phyloP scores from a whole-genome alignment of 75 land plant genomes.

The Sequoia sempervirens region DNA sequence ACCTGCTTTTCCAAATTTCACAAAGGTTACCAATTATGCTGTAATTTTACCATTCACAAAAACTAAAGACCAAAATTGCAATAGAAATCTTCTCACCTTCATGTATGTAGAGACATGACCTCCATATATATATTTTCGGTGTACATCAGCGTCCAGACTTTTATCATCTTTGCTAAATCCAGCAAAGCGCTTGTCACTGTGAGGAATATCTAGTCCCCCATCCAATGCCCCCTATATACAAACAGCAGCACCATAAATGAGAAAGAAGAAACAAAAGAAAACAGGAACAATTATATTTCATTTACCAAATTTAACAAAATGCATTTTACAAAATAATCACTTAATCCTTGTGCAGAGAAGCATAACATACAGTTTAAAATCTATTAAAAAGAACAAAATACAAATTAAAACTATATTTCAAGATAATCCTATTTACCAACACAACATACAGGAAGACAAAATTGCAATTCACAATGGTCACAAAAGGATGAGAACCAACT shows the following conservation, averaged over 20 bases:
- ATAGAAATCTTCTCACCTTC: constrained; percentile 40
- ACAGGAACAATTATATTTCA: neutral
- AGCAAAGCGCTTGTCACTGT: constrained; percentile 95
- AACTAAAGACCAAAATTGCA: neutral
- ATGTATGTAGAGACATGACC: constrained; percentile 88
- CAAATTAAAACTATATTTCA: neutral
- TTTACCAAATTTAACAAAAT: neutral
- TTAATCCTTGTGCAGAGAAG: neutral
- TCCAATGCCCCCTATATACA: constrained; percentile 80
- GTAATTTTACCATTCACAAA: neutral
- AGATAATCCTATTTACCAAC: neutral
- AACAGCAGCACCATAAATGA: neutral
- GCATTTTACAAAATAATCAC: neutral
- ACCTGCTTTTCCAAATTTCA: neutral
- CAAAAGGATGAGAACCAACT: neutral
- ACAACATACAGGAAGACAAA: neutral
- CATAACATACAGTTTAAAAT: neutral
- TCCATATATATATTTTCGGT: constrained; percentile 85
- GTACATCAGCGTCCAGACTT: constrained; percentile 82
- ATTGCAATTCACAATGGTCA: neutral
- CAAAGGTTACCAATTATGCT: neutral
- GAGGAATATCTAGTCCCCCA: constrained; percentile 95
- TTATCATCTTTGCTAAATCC: constrained; percentile 78
- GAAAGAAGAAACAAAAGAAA: neutral
- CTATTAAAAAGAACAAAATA: neutral